Conservation (phyloP, 176 grass and related monocot species). For the Oryza australiensis region DNA sequence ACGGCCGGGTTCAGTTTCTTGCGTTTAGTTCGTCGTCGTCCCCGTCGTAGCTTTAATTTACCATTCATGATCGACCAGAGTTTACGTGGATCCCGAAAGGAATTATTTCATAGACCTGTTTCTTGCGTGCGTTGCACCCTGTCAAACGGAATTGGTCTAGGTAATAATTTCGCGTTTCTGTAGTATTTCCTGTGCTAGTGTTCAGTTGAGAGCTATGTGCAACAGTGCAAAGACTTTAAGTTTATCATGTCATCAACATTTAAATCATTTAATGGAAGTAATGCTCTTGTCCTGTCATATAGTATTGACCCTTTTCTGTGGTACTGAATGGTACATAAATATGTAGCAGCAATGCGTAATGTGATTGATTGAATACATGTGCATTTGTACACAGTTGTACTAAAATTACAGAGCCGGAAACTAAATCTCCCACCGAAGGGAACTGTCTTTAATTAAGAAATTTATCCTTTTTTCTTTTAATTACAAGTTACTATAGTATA, state of each 20-base stretch:
- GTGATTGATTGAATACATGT: conserved; percentile 23
- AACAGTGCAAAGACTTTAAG: conserved; percentile 9
- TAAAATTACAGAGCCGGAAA: neutral
- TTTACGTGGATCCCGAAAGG: conserved; percentile 18
- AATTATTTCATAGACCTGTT: conserved; percentile 69
- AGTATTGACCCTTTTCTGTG: conserved; percentile 13
- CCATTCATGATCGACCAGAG: conserved; percentile 7
- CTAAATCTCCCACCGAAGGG: neutral
- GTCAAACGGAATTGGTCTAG: conserved; percentile 50
- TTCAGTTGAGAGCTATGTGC: conserved; percentile 19
- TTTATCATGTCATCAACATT: conserved; percentile 14
- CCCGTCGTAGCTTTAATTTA: neutral
- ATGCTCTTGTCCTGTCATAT: conserved; percentile 26
- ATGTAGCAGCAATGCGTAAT: conserved; percentile 2
- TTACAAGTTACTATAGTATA: neutral
- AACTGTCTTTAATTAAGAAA: neutral
- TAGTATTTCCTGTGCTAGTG: conserved; percentile 4
- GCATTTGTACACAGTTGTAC: neutral
- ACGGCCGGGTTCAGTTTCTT: neutral
- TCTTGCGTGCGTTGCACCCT: conserved; percentile 1
- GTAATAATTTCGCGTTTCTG: conserved; percentile 54
- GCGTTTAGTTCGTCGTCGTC: neutral
- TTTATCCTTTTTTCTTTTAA: neutral
- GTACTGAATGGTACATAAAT: conserved; percentile 8
- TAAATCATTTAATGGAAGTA: conserved; percentile 33